Evolutionary conservation across 208 protist species (phyloP), one percentile per base, ranked within the genome.

Genomic region (Novymonas esmeraldas): DNA sequence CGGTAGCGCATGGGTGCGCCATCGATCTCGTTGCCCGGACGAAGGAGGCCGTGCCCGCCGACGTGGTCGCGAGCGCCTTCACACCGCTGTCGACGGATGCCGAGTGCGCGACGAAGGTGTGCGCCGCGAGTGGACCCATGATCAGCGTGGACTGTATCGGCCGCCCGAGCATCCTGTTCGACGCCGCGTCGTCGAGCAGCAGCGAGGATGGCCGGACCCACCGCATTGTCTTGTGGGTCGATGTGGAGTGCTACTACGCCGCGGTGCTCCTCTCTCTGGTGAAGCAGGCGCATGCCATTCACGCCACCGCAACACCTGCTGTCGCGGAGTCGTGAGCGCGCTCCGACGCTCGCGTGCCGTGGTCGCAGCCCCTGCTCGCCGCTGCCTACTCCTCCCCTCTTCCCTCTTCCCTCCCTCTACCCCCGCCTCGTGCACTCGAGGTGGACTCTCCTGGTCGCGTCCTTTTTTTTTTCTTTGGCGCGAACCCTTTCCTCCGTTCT

Each of bases 1-100:
- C 98, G 57, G 98, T 91, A 46, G 56, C 72, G 36, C 93, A 98
- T 61, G 99, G 99, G 48, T 99, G 98, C 57, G 97, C 99, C 20
- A 95, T 99, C 51, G 98, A 99, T 79, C 84, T 99, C 16, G 98
- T 98, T 41, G 36, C 81, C 46, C 72, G 70, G 26, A 81, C 98
- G 7, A 77, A 82, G 20, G 98, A 97, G 65, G 29, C 71, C 26
- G 82, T 94, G 22, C 76, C 90, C 7, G 98, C 97, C 46, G 92
- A 99, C 41, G 62, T 97, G 18, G 95, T 99, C 64, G 97, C 50
- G 31, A 57, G 41, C 31, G 73, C 64, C 16, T 71, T 83, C 13
- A 55, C 99, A 24, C 96, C 97, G 73, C 68, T 39, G 3, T 92
- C 94, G 7, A 26, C 90, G 6, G 48, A 28, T n/a, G 38, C 29